Evolutionary conservation across 345 rosid genomes (phyloP), one percentile per base, ranked within the genome.

Genomic region (Aethionema arabicum): DNA sequence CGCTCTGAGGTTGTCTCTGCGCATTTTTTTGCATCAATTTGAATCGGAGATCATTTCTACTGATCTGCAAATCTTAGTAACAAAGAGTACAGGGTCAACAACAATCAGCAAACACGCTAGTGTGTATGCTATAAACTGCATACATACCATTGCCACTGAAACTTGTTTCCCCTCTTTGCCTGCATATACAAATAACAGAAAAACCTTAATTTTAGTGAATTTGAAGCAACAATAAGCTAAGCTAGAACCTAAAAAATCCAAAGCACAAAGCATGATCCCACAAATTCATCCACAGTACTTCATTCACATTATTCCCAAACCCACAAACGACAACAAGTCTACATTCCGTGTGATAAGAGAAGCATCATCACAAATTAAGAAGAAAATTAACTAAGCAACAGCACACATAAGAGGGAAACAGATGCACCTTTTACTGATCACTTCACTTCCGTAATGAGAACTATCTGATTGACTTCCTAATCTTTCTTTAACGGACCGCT

Each of bases 401-500:
- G n/a, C 27, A 53, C 30, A 72, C 48, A 27, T 35, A 64, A 41
- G 11, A 41, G 42, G 67, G 40, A 15, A 66, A 46, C 64, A 50
- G 12, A 57, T 30, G 31, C 59, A 90, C 98, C 91, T 73, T 78
- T 90, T 93, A 68, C 66, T 66, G 79, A 71, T 66, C 32, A 54
- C 56, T 38, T 67, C 82, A 52, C 55, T 65, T 44, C 79, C 80
- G n/a, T 38, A 64, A 36, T 47, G 33, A 2, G 83, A 80, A 72
- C 60, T 13, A 62, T 82, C 95, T 9, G 62, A 56, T 75, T 48
- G 76, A 53, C 73, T 65, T 29, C 97, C 97, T 72, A 93, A 69
- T 65, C 99, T 82, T 48, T 93, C 99, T 75, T 86, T 87, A 2
- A 83, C 78, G 30, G 97, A 84, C 33, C 97, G 87, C 79, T 93